Percentiles rank a stretch among this genome's conserved stretches.
Evolutionary conservation across 2,329 filamentous ascomycete genomes (phyloP).

Genomic region (Calcarisporium arbuscula): DNA sequence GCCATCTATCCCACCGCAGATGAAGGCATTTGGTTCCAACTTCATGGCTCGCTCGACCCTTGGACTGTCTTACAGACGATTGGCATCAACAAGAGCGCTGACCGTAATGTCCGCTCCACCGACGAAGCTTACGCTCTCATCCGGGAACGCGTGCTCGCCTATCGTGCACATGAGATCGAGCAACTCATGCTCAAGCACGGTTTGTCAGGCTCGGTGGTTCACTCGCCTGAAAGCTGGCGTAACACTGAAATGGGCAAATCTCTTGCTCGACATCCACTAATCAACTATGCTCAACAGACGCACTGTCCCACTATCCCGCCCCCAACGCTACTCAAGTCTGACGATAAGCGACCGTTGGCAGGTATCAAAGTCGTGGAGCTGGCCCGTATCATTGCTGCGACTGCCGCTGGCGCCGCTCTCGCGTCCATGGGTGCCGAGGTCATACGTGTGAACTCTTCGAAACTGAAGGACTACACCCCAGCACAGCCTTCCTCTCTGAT

Average conservation of each 20-base stretch:
- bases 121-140: constrained; percentile 18
- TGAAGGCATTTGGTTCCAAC: constrained; percentile 38
- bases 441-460: constrained; percentile 67
- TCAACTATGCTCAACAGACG: constrained; percentile 32
- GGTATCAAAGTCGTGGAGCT: constrained; percentile 45
- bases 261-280: constrained; percentile 14
- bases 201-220: constrained; percentile 20
- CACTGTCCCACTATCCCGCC: constrained; percentile 27
- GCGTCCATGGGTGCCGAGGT: constrained; percentile 58
- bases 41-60: constrained; percentile 43
- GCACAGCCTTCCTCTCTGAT: no score
- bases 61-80: constrained; percentile 36
- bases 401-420: constrained; percentile 34
- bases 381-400: constrained; percentile 40
- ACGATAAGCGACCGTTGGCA: constrained; percentile 29
- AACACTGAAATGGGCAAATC: constrained; percentile 17
- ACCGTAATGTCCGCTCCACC: constrained; percentile 11
- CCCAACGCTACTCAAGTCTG: constrained; percentile 21
- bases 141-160: constrained; percentile 12
- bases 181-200: constrained; percentile 15
- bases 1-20: constrained; percentile 43
- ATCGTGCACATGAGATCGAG: constrained; percentile 16
- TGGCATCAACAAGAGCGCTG: constrained; percentile 29
- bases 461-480: no score
- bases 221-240: constrained; percentile 17